phyloP scores from a whole-genome alignment of 192 early-diverging fungal species.

The Umbelopsis isabellina region DNA sequence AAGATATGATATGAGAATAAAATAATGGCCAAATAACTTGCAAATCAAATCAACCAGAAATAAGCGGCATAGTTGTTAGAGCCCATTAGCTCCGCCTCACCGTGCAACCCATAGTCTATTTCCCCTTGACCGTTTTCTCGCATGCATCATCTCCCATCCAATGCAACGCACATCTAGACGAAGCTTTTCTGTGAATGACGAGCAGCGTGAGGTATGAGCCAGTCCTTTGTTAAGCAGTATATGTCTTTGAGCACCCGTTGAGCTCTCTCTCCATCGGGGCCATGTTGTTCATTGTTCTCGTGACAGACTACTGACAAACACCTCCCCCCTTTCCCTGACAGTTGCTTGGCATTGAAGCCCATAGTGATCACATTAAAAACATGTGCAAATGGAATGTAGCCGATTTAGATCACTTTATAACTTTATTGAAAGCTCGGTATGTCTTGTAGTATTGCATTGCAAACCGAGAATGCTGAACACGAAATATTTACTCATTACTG shows the following conservation, averaged over 20 bases:
- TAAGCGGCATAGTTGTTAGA: not conserved
- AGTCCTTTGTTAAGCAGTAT: too few species aligned
- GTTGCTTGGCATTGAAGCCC: conserved; percentile 30
- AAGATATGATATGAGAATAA: too few species aligned
- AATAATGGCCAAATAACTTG: too few species aligned
- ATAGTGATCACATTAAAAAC: conserved; percentile 32
- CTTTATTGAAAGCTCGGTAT: conserved; percentile 34
- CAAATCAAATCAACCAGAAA: too few species aligned
- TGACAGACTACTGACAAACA: too few species aligned
- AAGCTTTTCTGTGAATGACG: conserved; percentile 17
- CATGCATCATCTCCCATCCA: conserved; percentile 5
- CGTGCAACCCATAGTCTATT: not conserved
- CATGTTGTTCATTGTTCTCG: too few species aligned
- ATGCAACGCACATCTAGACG: conserved; percentile 19
- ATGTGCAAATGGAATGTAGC: conserved; percentile 28
- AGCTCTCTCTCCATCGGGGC: too few species aligned
- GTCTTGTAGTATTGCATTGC: not conserved
- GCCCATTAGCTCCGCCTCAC: conserved; percentile 2
- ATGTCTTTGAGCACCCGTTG: too few species aligned
- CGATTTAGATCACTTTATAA: conserved; percentile 32
- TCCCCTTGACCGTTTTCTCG: not conserved
- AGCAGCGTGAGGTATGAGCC: not conserved
- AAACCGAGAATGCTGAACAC: too few species aligned
- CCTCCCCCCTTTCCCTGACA: not conserved
- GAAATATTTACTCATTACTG: not conserved